A percentile compares a stretch with the other conserved stretches of the same genome.
phyloP scores from a whole-genome alignment of 2,329 filamentous ascomycete species.

The Pseudogymnoascus sp. region DNA sequence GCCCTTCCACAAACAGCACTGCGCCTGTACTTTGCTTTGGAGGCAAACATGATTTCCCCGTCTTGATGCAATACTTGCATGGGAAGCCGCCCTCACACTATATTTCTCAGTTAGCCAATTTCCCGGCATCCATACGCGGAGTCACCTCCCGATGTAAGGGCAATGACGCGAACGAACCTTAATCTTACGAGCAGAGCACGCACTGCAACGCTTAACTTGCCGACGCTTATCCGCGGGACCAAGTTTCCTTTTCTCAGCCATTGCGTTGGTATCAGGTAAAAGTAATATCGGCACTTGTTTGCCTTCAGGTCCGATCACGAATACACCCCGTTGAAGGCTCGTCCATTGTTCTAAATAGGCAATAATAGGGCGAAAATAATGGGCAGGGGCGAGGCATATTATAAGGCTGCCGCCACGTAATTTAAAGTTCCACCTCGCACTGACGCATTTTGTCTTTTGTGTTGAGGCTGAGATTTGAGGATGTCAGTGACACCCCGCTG shows the following conservation, averaged over 20 bases:
- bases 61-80: conserved; percentile 19
- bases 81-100: conserved; percentile 20
- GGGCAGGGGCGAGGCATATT: background rate
- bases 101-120: conserved; percentile 11
- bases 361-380: background rate
- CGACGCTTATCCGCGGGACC: conserved; percentile 17
- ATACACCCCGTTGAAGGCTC: background rate
- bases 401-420: conserved; percentile 1
- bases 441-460: background rate
- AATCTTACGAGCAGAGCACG: conserved; percentile 18
- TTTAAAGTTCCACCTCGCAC: background rate
- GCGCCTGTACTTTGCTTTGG: conserved; percentile 1
- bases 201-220: conserved; percentile 16
- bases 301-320: background rate
- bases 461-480: conserved; percentile 5
- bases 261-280: background rate
- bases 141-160: background rate
- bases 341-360: background rate
- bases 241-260: background rate
- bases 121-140: background rate
- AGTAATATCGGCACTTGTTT: background rate
- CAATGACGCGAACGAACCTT: conserved; percentile 14
- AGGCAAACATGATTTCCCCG: conserved; percentile 15
- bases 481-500: background rate
- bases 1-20: background rate